Evolutionary conservation across 2,329 filamentous ascomycete species (phyloP).

Genomic region (Paracoccidioides brasiliensis): DNA sequence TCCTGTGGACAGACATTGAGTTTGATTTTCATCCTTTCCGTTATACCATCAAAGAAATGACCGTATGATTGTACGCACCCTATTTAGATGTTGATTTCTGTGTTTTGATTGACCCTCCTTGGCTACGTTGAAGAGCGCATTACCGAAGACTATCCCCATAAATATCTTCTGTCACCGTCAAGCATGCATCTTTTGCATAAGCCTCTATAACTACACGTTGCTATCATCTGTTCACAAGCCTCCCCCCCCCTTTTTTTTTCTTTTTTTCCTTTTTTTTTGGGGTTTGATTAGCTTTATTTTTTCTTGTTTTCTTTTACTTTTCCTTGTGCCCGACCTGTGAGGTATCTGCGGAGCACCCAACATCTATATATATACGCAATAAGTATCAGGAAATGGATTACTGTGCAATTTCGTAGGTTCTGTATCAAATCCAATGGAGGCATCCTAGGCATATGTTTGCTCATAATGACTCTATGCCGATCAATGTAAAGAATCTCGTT

Average conservation of each 20-base stretch:
- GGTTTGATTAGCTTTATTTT: background rate
- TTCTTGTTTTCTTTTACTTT: background rate
- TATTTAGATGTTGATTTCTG: conserved; percentile 7
- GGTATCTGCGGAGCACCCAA: background rate
- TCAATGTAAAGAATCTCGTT: too few relatives aligned
- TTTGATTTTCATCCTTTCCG: background rate
- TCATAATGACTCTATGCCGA: too few relatives aligned
- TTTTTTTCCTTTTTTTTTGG: background rate
- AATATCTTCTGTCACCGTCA: background rate
- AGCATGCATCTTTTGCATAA: background rate
- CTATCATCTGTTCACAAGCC: background rate
- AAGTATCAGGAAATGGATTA: too few relatives aligned
- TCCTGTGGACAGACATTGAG: background rate
- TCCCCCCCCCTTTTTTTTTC: background rate
- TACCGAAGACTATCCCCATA: background rate
- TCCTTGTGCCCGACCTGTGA: too few relatives aligned
- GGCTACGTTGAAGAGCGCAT: background rate
- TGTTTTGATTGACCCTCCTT: conserved; percentile 5
- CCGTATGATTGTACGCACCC: conserved; percentile 4
- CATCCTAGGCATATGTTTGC: too few relatives aligned
- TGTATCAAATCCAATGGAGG: too few relatives aligned
- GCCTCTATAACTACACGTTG: background rate
- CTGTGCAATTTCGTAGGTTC: too few relatives aligned
- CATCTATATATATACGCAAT: too few relatives aligned
- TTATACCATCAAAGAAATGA: background rate